A percentile compares a stretch with the other conserved stretches of the same genome.
These are phyloP conservation scores for Kodamaea alishanica DNA, from an alignment of 1,139 yeast genomes.

Conservation along the genomic window DNA sequence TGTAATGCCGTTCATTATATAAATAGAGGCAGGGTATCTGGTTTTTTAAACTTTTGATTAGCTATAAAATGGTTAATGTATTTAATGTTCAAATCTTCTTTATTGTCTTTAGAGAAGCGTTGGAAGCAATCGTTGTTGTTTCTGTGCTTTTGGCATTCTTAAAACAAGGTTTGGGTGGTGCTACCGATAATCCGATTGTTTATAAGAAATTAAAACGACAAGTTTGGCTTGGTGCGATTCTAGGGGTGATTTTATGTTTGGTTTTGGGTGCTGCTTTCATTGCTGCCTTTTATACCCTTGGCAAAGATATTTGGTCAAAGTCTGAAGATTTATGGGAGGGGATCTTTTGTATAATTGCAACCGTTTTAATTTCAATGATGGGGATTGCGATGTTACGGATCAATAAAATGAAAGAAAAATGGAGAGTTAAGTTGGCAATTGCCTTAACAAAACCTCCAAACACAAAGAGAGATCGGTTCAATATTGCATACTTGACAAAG, in stretches of 20 bases:
- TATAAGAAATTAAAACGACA: constrained; percentile 53
- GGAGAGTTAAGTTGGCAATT: constrained; percentile 48
- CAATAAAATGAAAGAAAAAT: constrained; percentile 43
- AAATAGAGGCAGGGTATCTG: too few relatives aligned
- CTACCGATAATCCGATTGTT: constrained; percentile 44
- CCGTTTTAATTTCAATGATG: constrained; percentile 26
- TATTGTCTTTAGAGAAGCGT: constrained; percentile 82
- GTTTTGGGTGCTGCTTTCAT: constrained; percentile 25
- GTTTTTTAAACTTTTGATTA: background rate
- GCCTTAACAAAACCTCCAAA: constrained; percentile 24
- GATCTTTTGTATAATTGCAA: constrained; percentile 23
- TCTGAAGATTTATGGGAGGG: constrained; percentile 31
- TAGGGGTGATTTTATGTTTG: constrained; percentile 22
- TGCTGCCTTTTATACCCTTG: constrained; percentile 22
- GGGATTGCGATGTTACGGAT: constrained; percentile 28
- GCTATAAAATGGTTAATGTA: constrained; percentile 31
- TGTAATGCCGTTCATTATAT: too few relatives aligned
- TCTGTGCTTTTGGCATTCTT: constrained; percentile 87
- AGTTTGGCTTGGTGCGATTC: constrained; percentile 25
- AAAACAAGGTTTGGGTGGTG: constrained; percentile 72
- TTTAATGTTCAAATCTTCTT: constrained; percentile 67
- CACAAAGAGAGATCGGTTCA: constrained; percentile 15
- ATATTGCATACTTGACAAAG: constrained; percentile 24
- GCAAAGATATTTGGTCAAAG: constrained; percentile 20
- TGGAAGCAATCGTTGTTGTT: constrained; percentile 86